phyloP scores from a whole-genome alignment of 305 asterid genomes.

The Solanum hybrid region DNA sequence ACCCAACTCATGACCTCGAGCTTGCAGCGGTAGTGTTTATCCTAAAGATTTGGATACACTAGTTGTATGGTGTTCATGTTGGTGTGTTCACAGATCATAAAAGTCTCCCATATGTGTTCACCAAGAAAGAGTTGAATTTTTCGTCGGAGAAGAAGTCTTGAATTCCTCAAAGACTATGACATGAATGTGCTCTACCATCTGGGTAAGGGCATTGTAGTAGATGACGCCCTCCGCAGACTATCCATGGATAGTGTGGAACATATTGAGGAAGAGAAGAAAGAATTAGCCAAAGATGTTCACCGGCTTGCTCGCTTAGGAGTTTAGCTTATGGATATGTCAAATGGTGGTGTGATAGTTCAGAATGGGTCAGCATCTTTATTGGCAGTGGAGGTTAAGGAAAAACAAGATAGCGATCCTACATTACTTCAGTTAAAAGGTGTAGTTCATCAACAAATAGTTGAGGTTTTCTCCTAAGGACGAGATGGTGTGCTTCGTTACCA shows the following conservation, averaged over 20 bases:
- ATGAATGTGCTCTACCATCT: no score
- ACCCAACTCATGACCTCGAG: not conserved
- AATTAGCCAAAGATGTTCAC: not conserved
- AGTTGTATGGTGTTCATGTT: not conserved
- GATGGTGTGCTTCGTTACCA: not conserved
- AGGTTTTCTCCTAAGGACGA: not conserved
- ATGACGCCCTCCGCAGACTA: no score
- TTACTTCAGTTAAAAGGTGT: not conserved
- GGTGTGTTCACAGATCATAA: not conserved
- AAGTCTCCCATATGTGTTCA: not conserved
- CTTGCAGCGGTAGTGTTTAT: not conserved
- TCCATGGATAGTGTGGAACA: not conserved
- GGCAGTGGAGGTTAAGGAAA: not conserved
- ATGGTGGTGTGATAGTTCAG: not conserved
- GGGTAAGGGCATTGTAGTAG: not conserved
- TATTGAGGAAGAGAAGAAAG: no score
- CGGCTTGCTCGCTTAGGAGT: not conserved
- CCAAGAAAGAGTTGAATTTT: no score
- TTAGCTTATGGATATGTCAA: not conserved
- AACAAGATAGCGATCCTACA: not conserved
- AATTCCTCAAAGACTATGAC: not conserved
- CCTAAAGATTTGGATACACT: not conserved
- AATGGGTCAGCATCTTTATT: not conserved
- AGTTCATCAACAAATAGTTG: not conserved
- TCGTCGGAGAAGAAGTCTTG: not conserved